phyloP scores from a whole-genome alignment of 169 alveolate species.

The Plasmodium reichenowi region DNA sequence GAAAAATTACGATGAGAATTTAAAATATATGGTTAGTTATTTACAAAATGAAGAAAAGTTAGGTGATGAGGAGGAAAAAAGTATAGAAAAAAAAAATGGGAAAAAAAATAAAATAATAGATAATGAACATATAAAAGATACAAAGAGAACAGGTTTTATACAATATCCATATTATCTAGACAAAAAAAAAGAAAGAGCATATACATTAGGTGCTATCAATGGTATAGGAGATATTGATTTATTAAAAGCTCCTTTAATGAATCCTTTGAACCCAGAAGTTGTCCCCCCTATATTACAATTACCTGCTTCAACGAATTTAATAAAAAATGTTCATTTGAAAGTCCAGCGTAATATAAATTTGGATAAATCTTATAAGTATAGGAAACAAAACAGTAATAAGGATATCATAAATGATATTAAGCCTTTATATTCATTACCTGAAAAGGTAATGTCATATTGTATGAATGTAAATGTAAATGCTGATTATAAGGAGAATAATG shows the following conservation, averaged over 20 bases:
- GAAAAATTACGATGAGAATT: too few relatives aligned
- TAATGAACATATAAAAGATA: conserved; percentile 11
- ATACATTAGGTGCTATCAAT: conserved; percentile 62
- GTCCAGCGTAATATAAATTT: conserved; percentile 49
- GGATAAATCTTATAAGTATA: conserved; percentile 51
- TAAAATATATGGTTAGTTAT: too few relatives aligned
- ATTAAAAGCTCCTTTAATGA: conserved; percentile 63
- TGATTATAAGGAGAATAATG: background rate
- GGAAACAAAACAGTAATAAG: conserved; percentile 62
- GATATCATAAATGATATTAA: conserved; percentile 51
- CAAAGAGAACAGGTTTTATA: conserved; percentile 4
- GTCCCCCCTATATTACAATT: conserved; percentile 64
- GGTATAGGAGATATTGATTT: conserved; percentile 61
- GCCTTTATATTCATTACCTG: conserved; percentile 70
- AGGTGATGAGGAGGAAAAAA: conserved; percentile 16
- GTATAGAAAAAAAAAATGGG: conserved; percentile 19
- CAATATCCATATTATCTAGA: conserved; percentile 27
- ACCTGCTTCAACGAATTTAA: conserved; percentile 66
- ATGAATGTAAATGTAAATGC: conserved; percentile 11
- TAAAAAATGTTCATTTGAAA: conserved; percentile 71
- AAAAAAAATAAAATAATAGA: conserved; percentile 27
- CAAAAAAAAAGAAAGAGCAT: conserved; percentile 60
- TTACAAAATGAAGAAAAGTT: background rate
- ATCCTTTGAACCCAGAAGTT: conserved; percentile 39
- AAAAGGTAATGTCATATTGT: conserved; percentile 43